Base-by-base conservation (phyloP, 208 protist genomes). In the Crithidia sp. region DNA sequence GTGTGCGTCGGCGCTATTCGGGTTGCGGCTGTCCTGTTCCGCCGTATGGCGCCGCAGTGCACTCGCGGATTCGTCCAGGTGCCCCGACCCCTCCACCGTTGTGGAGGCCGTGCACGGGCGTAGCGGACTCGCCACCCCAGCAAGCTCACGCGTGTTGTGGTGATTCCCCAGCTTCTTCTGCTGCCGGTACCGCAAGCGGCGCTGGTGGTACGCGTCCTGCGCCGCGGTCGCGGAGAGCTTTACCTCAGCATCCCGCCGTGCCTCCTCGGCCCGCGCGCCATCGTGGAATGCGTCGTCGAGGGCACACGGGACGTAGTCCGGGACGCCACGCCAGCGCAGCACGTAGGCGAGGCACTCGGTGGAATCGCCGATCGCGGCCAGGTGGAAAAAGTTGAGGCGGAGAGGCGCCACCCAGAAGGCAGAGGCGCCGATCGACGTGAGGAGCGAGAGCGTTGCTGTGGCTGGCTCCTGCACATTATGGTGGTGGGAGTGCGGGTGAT, bases 311-410 rank as follows among this genome's bases (percentile, higher is more conserved):
- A 82, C 55, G 67, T 76, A 81, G 71, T 87, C 83, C 8, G 83
- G 83, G 16, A 69, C 76, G 19, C 74, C 77, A 40, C 76, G 61
- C 60, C 67, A 79, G 17, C 71, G 59, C 68, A 84, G 69, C 57
- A 82, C 64, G 71, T 82, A 78, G 44, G 82, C 82, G 39, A 79
- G 67, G 12, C 77, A 79, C 65, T 87, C 82, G 2, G 74, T 81
- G 6, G 82, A 87, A 70, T 87, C 68, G 44, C 82, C 82, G 7
- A 87, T 52, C 16, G 82, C 82, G 16, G 75, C 71, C 2, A 78
- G 78, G 72, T 87, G 82, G 44, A 87, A 87, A 19, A 75, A 67
- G n/a, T 76, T 83, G 6, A 67, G 56, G 2, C 54, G 71, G 28
- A 74, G 61, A 36, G 74, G 60, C 37, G 39, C 58, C 36, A 67